Evolutionary conservation across 2,329 filamentous ascomycete genomes (phyloP).

Genomic region (Colletotrichum ledebouriae): DNA sequence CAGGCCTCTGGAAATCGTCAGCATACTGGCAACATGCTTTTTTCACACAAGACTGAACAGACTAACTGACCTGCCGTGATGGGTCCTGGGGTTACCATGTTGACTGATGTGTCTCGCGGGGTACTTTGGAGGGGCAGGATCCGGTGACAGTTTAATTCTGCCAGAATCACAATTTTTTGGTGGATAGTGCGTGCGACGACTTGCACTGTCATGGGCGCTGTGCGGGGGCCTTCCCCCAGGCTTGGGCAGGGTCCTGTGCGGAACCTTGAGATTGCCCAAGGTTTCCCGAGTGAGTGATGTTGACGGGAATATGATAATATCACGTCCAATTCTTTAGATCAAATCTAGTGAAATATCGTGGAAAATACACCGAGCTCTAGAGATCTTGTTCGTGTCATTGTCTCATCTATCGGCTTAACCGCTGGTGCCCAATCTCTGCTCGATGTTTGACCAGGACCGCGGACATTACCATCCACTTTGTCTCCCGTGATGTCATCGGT

Average conservation of each 20-base stretch:
- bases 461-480: constrained; percentile 38
- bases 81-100: constrained; percentile 38
- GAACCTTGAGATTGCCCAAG: constrained; percentile 27
- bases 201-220: constrained; percentile 23
- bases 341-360: not conserved
- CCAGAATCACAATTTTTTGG: constrained; percentile 39
- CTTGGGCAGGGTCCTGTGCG: constrained; percentile 29
- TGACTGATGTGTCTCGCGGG: constrained; percentile 34
- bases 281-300: constrained; percentile 4
- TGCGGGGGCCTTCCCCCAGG: constrained; percentile 21
- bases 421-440: not conserved
- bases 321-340: not conserved
- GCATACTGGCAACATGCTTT: not conserved
- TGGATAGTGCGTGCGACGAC: constrained; percentile 34
- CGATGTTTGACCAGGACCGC: constrained; percentile 5
- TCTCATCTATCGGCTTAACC: not conserved
- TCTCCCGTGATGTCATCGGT: constrained; percentile 40
- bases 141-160: constrained; percentile 27
- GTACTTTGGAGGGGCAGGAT: constrained; percentile 38
- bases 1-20: constrained; percentile 33
- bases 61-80: constrained; percentile 37
- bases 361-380: not conserved
- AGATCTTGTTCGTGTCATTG: constrained; percentile 1
- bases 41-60: no score
- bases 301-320: not conserved